These are phyloP conservation scores for Cicer judaicum DNA, from an alignment of 306 rosid species.

Conservation along the genomic window DNA sequence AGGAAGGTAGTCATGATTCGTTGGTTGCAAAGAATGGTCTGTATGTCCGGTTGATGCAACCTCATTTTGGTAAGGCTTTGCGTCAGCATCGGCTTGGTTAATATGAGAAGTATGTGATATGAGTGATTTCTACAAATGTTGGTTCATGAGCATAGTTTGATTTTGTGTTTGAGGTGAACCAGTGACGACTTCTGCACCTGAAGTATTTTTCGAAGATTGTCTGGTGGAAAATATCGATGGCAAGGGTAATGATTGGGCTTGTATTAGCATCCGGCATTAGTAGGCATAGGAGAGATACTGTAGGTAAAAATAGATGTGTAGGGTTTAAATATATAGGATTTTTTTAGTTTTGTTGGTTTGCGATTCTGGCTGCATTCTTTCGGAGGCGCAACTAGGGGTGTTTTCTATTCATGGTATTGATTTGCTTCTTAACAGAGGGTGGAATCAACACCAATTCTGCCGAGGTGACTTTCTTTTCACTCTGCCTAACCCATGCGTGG, in stretches of 20 bases:
- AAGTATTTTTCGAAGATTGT: slow-evolving; percentile 47
- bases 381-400: slow-evolving; percentile 60
- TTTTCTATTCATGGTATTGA: slow-evolving; percentile 64
- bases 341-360: slow-evolving; percentile 68
- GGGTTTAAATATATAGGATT: slow-evolving; percentile 67
- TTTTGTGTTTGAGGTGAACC: slow-evolving; percentile 49
- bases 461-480: slow-evolving; percentile 58
- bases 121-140: slow-evolving; percentile 44
- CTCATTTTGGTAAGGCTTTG: slow-evolving; percentile 93
- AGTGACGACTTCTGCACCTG: slow-evolving; percentile 42
- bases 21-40: slow-evolving; percentile 90
- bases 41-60: slow-evolving; percentile 95
- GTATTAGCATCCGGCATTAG: slow-evolving; percentile 47
- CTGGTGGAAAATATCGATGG: slow-evolving; percentile 46
- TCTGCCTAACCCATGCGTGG: slow-evolving; percentile 50
- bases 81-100: slow-evolving; percentile 89
- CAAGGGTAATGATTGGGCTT: slow-evolving; percentile 37
- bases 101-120: slow-evolving; percentile 39
- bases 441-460: slow-evolving; percentile 61
- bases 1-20: slow-evolving; percentile 86
- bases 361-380: slow-evolving; percentile 74
- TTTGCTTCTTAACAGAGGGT: slow-evolving; percentile 61
- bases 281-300: slow-evolving; percentile 60
- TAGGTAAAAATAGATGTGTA: slow-evolving; percentile 58
- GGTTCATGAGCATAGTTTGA: slow-evolving; percentile 50